phyloP scores from a whole-genome alignment of 2,329 filamentous ascomycete species.

The Epichloe sp. region DNA sequence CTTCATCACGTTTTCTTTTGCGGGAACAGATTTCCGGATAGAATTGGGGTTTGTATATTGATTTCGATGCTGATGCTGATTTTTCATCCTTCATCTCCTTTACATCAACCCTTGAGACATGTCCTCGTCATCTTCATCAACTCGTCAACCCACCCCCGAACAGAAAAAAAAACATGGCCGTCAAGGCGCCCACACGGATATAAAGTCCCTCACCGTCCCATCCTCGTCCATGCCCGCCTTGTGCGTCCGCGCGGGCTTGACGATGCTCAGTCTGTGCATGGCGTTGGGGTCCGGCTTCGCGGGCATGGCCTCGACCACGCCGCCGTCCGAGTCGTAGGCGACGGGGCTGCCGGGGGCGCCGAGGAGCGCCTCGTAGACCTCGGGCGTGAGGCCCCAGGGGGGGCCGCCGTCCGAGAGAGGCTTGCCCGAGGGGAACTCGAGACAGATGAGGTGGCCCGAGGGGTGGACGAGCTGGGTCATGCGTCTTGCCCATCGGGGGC shows the following conservation, averaged over 20 bases:
- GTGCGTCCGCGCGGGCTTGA: slow-evolving; percentile 39
- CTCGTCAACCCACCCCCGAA: not conserved
- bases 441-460: slow-evolving; percentile 42
- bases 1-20: too few species aligned
- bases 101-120: too few species aligned
- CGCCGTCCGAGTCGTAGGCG: slow-evolving; percentile 37
- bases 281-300: slow-evolving; percentile 24
- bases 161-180: not conserved
- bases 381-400: slow-evolving; percentile 56
- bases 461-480: slow-evolving; percentile 36
- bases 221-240: slow-evolving; percentile 29
- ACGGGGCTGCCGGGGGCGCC: slow-evolving; percentile 55
- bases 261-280: slow-evolving; percentile 32
- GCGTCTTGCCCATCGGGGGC: slow-evolving; percentile 39
- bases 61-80: too few species aligned
- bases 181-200: slow-evolving; percentile 38
- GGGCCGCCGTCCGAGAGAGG: slow-evolving; percentile 52
- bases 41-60: too few species aligned
- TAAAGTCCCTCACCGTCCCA: slow-evolving; percentile 35
- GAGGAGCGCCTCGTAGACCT: slow-evolving; percentile 61
- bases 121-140: not conserved
- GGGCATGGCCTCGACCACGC: slow-evolving; percentile 26
- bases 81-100: too few species aligned
- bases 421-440: slow-evolving; percentile 71
- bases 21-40: too few species aligned